Conservation (phyloP, 768 basidiomycete genomes). For the Mrakia blollopis region DNA sequence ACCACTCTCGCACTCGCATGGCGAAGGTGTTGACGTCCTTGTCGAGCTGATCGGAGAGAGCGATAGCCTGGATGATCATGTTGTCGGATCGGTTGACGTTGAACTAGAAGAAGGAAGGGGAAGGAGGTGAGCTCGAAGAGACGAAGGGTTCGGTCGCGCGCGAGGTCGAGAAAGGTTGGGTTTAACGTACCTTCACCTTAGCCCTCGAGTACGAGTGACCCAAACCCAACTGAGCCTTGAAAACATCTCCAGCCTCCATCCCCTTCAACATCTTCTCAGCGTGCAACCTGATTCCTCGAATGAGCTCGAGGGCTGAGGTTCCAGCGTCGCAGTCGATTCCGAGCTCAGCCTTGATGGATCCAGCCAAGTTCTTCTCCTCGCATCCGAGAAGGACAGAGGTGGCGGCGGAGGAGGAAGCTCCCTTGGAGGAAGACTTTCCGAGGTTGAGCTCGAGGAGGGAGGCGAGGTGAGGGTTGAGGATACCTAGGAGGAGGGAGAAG, state of each 20-base stretch:
- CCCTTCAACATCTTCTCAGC: constrained; percentile 83
- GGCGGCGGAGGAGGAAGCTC: constrained; percentile 58
- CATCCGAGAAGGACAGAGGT: constrained; percentile 53
- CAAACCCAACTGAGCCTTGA: constrained; percentile 95
- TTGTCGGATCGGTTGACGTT: constrained; percentile 99
- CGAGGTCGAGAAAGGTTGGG: not conserved
- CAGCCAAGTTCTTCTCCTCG: constrained; percentile 69
- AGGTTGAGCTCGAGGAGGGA: constrained; percentile 82
- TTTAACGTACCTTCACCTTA: constrained; percentile 31
- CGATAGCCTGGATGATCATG: constrained; percentile 99
- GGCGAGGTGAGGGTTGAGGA: constrained; percentile 76
- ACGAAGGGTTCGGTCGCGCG: not conserved
- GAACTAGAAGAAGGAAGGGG: constrained; percentile 57
- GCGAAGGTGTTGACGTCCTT: constrained; percentile 99
- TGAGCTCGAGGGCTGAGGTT: constrained; percentile 67
- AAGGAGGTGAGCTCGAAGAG: not conserved
- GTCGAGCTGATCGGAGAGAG: constrained; percentile 93
- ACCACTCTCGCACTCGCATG: constrained; percentile 98
- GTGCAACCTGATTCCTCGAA: constrained; percentile 91
- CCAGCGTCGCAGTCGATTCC: constrained; percentile 72
- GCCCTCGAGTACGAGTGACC: constrained; percentile 90
- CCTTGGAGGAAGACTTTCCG: constrained; percentile 81
- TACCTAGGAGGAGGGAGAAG: constrained; percentile 52
- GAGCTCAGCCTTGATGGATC: constrained; percentile 85
- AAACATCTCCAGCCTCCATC: constrained; percentile 83